A percentile compares a stretch with the other conserved stretches of the same genome.
These are phyloP conservation scores for Aciculosporium take DNA, from an alignment of 2,329 filamentous ascomycete species.

Conservation along the genomic window DNA sequence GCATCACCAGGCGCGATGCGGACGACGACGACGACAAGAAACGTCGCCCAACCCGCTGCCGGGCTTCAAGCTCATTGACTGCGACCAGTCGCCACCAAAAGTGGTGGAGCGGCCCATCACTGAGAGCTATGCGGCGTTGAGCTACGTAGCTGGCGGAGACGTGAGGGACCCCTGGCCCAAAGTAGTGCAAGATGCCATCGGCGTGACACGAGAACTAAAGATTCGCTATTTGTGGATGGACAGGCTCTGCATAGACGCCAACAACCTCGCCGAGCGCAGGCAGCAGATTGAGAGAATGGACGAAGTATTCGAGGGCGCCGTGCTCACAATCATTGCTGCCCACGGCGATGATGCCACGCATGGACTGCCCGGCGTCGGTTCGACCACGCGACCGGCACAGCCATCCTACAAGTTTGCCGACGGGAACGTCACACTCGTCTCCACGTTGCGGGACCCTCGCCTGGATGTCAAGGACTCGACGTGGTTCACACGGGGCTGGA, in stretches of 20 bases:
- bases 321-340: slow-evolving; percentile 25
- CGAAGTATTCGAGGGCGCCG: slow-evolving; percentile 20
- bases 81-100: slow-evolving; percentile 17
- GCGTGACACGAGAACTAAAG: slow-evolving; percentile 18
- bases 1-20: slow-evolving; percentile 20
- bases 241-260: slow-evolving; percentile 19
- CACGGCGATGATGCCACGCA: slow-evolving; percentile 19
- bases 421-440: slow-evolving; percentile 18
- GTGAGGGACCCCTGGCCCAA: slow-evolving; percentile 16
- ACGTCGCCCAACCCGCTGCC: slow-evolving; percentile 14
- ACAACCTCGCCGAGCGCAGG: slow-evolving; percentile 12
- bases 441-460: slow-evolving; percentile 18
- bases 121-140: slow-evolving; percentile 20
- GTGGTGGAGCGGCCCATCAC: slow-evolving; percentile 15
- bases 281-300: slow-evolving; percentile 23
- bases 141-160: slow-evolving; percentile 21
- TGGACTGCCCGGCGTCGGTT: slow-evolving; percentile 21
- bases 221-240: slow-evolving; percentile 26
- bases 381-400: slow-evolving; percentile 14
- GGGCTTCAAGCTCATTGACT: slow-evolving; percentile 21
- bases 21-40: slow-evolving; percentile 14
- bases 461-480: slow-evolving; percentile 16
- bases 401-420: slow-evolving; percentile 20
- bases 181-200: slow-evolving; percentile 18
- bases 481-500: slow-evolving; percentile 25